Evolutionary conservation across 169 alveolate genomes (phyloP).

Genomic region (Eimeria praecox): DNA sequence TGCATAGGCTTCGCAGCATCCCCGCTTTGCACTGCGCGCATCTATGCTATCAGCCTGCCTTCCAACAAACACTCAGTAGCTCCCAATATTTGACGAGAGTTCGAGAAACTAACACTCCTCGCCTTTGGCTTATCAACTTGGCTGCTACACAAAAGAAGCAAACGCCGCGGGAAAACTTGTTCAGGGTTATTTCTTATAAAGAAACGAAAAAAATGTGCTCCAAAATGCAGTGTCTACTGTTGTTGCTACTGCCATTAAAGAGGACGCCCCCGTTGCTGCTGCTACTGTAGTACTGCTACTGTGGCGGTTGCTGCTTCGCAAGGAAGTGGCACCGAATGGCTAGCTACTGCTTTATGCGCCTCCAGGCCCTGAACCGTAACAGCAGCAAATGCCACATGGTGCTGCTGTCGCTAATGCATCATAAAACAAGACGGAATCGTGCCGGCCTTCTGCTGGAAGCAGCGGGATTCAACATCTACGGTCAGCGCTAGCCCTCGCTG

Average conservation of each 20-base stretch:
- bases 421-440: not conserved
- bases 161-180: not conserved
- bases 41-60: too few species aligned
- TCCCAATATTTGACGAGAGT: too few species aligned
- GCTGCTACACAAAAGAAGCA: not conserved
- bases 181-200: not conserved
- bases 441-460: not conserved
- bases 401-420: conserved; percentile 20
- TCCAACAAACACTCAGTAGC: too few species aligned
- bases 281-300: conserved; percentile 13
- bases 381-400: not conserved
- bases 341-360: not conserved
- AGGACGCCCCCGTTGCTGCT: not conserved
- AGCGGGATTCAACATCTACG: not conserved
- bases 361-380: not conserved
- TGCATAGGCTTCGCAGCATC: not conserved
- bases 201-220: not conserved
- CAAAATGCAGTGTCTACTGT: not conserved
- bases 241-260: not conserved
- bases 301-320: conserved; percentile 4
- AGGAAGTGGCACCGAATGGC: not conserved
- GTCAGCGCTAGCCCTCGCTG: not conserved
- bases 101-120: not conserved
- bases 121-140: not conserved
- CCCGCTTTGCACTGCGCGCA: too few species aligned